Evolutionary conservation across 805 yeast species (phyloP).

Genomic region (Ogataea kodamae): DNA sequence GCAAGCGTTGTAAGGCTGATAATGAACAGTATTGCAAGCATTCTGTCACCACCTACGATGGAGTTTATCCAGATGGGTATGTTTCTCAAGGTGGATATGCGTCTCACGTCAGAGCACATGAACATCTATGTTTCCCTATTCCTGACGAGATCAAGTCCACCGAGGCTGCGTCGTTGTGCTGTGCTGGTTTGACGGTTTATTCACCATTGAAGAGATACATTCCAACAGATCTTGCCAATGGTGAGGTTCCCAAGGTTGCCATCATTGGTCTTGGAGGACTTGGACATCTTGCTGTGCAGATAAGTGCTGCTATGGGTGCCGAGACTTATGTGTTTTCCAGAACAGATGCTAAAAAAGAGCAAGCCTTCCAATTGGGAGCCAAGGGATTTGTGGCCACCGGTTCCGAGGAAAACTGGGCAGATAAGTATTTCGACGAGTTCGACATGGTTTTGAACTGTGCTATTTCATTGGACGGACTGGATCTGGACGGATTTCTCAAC

Average conservation of each 20-base stretch:
- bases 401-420: slow-evolving; percentile 41
- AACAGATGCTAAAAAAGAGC: slow-evolving; percentile 37
- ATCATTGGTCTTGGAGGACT: slow-evolving; percentile 46
- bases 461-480: slow-evolving; percentile 35
- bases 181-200: slow-evolving; percentile 50
- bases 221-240: slow-evolving; percentile 27
- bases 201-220: slow-evolving; percentile 45
- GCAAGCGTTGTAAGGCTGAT: slow-evolving; percentile 34
- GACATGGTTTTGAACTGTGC: slow-evolving; percentile 45
- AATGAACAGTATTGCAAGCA: slow-evolving; percentile 46
- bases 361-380: slow-evolving; percentile 41
- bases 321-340: slow-evolving; percentile 43
- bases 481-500: slow-evolving; percentile 35
- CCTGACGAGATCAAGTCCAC: slow-evolving; percentile 41
- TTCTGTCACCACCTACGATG: slow-evolving; percentile 42
- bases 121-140: slow-evolving; percentile 43
- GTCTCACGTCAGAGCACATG: slow-evolving; percentile 45
- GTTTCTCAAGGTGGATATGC: slow-evolving; percentile 44
- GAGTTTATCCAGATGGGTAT: slow-evolving; percentile 34
- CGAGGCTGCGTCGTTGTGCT: slow-evolving; percentile 47
- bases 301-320: slow-evolving; percentile 45
- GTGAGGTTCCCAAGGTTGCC: slow-evolving; percentile 36
- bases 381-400: slow-evolving; percentile 44
- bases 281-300: slow-evolving; percentile 45
- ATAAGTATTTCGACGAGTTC: slow-evolving; percentile 31